Percentiles rank a stretch among this genome's conserved stretches.
Evolutionary conservation across 2,329 filamentous ascomycete species (phyloP).

Genomic region (Botrytis aclada): DNA sequence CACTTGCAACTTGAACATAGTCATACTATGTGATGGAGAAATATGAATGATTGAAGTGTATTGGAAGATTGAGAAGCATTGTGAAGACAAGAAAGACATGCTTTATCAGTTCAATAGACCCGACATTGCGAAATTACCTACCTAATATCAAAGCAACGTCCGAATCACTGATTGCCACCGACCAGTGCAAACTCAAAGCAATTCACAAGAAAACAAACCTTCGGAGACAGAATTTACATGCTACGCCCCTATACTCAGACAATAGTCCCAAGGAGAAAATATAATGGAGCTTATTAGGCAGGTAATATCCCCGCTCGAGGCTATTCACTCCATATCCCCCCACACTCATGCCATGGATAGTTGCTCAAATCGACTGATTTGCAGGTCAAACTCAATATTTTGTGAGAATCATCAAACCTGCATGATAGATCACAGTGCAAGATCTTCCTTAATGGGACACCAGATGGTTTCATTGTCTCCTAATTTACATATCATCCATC

Average conservation of each 20-base stretch:
- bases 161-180: neutral
- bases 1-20: neutral
- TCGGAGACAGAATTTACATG: neutral
- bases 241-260: neutral
- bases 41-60: neutral
- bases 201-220: neutral
- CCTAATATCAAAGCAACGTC: neutral
- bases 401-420: neutral
- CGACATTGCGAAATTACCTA: neutral
- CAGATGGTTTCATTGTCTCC: conserved; percentile 16
- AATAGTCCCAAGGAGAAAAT: neutral
- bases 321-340: neutral
- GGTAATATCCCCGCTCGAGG: neutral
- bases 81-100: neutral
- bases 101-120: conserved; percentile 1
- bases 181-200: neutral
- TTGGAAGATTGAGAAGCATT: too few species aligned
- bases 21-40: neutral
- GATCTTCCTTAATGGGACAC: neutral
- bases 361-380: neutral
- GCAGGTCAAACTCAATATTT: neutral
- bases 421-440: neutral
- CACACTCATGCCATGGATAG: neutral
- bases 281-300: neutral
- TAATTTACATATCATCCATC: conserved; percentile 14